phyloP scores from a whole-genome alignment of 2,329 filamentous ascomycete species.

The Cordyceps pruinosa region DNA sequence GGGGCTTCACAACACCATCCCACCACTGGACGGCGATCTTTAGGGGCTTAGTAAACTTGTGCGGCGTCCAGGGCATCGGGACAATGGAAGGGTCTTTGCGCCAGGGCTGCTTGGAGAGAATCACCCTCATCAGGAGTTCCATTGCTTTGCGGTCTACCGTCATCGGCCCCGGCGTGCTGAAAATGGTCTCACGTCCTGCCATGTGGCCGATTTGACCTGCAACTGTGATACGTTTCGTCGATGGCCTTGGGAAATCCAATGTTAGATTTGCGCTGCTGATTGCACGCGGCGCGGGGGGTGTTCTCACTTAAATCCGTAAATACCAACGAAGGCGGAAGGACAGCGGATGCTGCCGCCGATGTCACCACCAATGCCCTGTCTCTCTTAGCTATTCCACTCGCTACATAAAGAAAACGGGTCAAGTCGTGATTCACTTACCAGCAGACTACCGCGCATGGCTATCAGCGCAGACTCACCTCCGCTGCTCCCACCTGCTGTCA shows the following conservation, averaged over 20 bases:
- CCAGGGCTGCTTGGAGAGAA: conserved; percentile 27
- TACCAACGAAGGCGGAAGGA: conserved; percentile 29
- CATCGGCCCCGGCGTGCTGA: conserved; percentile 28
- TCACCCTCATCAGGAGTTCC: conserved; percentile 30
- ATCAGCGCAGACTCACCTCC: conserved; percentile 47
- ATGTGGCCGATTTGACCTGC: conserved; percentile 22
- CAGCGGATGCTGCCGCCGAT: conserved; percentile 35
- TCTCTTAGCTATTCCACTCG: not conserved
- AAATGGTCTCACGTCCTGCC: conserved; percentile 30
- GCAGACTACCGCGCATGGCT: conserved; percentile 32
- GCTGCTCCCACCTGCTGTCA: conserved; percentile 57
- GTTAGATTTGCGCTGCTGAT: not conserved
- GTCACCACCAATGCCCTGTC: conserved; percentile 33
- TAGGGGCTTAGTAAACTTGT: conserved; percentile 35
- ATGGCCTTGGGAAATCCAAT: conserved; percentile 22
- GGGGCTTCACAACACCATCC: conserved; percentile 53
- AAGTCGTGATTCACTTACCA: conserved; percentile 19
- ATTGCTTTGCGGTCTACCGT: conserved; percentile 27
- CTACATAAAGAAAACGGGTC: not conserved
- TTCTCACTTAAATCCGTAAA: conserved; percentile 28
- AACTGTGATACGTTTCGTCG: conserved; percentile 24
- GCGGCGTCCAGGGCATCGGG: conserved; percentile 28
- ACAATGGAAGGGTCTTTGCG: conserved; percentile 26
- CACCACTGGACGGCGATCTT: conserved; percentile 55
- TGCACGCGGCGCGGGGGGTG: no score